Evolutionary conservation across 1,139 yeast genomes (phyloP).

Genomic region (Pichia sp.): DNA sequence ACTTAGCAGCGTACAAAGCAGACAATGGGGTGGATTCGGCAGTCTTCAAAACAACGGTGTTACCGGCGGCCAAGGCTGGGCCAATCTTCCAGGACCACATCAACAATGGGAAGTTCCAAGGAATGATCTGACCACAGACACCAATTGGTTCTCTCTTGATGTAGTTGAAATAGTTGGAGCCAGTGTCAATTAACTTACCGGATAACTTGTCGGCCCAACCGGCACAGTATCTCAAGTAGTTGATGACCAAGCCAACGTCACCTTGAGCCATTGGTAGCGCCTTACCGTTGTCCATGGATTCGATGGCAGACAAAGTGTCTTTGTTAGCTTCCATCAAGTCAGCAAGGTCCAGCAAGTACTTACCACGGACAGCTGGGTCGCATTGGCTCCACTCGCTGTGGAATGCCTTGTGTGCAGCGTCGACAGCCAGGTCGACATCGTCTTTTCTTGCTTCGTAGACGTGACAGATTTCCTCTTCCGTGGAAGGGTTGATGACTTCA

Average conservation of each 20-base stretch:
- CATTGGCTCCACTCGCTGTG: slow-evolving; percentile 40
- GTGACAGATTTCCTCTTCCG: slow-evolving; percentile 53
- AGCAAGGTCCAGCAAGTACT: slow-evolving; percentile 54
- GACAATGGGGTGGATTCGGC: slow-evolving; percentile 79
- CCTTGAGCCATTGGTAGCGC: slow-evolving; percentile 46
- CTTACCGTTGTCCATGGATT: slow-evolving; percentile 77
- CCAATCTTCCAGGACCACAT: slow-evolving; percentile 81
- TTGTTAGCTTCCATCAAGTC: slow-evolving; percentile 53
- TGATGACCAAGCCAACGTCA: slow-evolving; percentile 55
- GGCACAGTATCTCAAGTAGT: slow-evolving; percentile 58
- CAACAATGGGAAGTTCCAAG: slow-evolving; percentile 86
- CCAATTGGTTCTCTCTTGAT: slow-evolving; percentile 73
- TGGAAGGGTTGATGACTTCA: slow-evolving; percentile 59
- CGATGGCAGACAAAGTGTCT: slow-evolving; percentile 57
- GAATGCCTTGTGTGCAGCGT: slow-evolving; percentile 57
- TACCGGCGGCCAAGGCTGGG: slow-evolving; percentile 79
- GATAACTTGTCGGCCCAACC: slow-evolving; percentile 70
- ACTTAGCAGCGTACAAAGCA: slow-evolving; percentile 59
- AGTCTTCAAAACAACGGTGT: slow-evolving; percentile 68
- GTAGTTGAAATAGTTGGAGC: slow-evolving; percentile 56
- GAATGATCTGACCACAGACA: slow-evolving; percentile 84
- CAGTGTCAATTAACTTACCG: slow-evolving; percentile 60
- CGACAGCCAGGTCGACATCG: slow-evolving; percentile 65
- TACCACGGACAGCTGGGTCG: slow-evolving; percentile 49
- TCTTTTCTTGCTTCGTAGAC: slow-evolving; percentile 58